Evolutionary conservation across 805 yeast genomes (phyloP), one percentile per base, ranked within the genome.

Genomic region (Yamadazyma nakazawae): DNA sequence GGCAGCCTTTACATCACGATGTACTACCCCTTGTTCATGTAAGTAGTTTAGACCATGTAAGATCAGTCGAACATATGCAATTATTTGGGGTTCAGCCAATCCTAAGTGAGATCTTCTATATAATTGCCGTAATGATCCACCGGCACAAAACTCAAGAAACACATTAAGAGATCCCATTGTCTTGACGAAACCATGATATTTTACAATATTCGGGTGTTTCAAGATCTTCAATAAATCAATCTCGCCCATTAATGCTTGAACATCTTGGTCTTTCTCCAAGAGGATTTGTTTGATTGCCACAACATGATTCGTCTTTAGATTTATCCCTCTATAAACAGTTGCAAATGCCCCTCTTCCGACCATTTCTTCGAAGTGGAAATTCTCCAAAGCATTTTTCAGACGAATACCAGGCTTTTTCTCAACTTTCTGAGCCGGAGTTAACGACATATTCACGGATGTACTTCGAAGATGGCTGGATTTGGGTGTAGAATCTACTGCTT

Each of bases 331-430:
- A 63, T 84, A 90, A 3, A 92, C 97, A 34, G 80, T 79, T 1
- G 97, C 98, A 61, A 82, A 90, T 0, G 97, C 97, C 1, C 99
- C 99, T 49, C 79, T 79, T 2, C 98, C 99, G 2, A 94, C 72
- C 32, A 84, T 76, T 40, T 81, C 85, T 40, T 75, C 72, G 55
- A 83, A 70, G 25, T 70, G 70, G 56, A 78, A 81, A 45, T 74
- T 74, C 37, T 74, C 79, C 17, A 76, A 62, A 2, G 75, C 78
- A 53, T 67, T 68, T 28, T 57, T 48, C 61, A 67, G 59, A 42
- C 75, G 55, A 18, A 54, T 63, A 0, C 75, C 74, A 0, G 70
- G 67, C 24, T 54, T 60, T 50, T 75, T 75, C 50, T 77, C 81
- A 25, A 75, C 54, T 28, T 78, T 57, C 52, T 78, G 82, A 0